Evolutionary conservation across 2,329 filamentous ascomycete genomes (phyloP).

Genomic region (Cladophialophora psammophila): DNA sequence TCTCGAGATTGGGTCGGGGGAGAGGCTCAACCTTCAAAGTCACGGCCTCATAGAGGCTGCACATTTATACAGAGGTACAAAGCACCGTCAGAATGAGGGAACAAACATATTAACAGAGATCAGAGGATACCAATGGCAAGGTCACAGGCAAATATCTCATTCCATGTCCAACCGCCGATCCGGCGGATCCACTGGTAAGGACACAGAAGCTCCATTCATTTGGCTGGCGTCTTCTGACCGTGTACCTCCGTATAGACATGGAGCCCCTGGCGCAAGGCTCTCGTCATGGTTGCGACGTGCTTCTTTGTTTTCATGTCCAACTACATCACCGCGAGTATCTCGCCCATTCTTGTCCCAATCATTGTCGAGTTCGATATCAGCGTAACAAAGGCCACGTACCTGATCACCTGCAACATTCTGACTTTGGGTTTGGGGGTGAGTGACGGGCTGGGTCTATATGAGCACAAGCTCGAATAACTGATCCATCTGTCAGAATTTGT

Average conservation of each 20-base stretch:
- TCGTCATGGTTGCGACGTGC: slow-evolving; percentile 8
- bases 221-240: too few relatives aligned
- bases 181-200: slow-evolving; percentile 15
- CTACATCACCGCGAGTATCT: slow-evolving; percentile 1
- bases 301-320: slow-evolving; percentile 26
- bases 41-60: not conserved
- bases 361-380: slow-evolving; percentile 15
- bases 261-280: slow-evolving; percentile 15
- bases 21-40: too few relatives aligned
- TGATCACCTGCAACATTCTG: slow-evolving; percentile 22
- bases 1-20: too few relatives aligned
- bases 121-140: slow-evolving; percentile 9
- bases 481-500: slow-evolving; percentile 15
- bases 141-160: slow-evolving; percentile 15
- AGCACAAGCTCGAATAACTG: too few relatives aligned
- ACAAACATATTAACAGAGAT: not conserved
- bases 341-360: slow-evolving; percentile 8
- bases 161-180: slow-evolving; percentile 18
- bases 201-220: slow-evolving; percentile 1
- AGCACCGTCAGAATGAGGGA: not conserved
- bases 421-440: slow-evolving; percentile 16
- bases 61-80: slow-evolving; percentile 6
- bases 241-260: slow-evolving; percentile 6
- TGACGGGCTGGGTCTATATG: not conserved
- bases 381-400: not conserved